Base-by-base conservation (phyloP, 2,329 filamentous ascomycete species). In the Botrytis cinerea region DNA sequence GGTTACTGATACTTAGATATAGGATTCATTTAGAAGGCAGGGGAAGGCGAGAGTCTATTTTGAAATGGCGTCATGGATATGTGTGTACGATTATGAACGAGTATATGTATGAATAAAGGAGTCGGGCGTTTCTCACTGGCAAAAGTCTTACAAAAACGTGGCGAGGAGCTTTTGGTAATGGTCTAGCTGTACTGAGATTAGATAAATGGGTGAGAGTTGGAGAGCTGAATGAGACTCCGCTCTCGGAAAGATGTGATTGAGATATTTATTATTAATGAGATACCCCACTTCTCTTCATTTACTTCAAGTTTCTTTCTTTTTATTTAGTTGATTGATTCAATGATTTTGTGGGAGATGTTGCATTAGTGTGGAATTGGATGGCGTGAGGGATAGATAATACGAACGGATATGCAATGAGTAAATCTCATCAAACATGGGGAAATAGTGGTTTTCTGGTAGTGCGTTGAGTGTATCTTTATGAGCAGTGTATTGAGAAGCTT, bases 81-180 rank as follows among this genome's bases (percentile, higher is more conserved):
- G 48, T 57, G 35, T 68, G 66, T 68, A 68, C 20, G 66, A 68
- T 14, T 68, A 68, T 32, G 51, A 57, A 68, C 32, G 51, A 57
- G 51, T 32, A 28, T 68, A 38, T 57, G 54, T 22, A 38, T 57
- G 18, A 57, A 68, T n/a, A 18, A 57, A 43, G 48, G 48, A 32
- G 66, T 68, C 28, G 35, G 66, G 66, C 16, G 66, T 43, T 68
- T 68, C 18, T 9, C 7, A 6, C n/a, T 22, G 5, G 9, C 35
- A 57, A 68, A 57, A 57, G 48, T 57, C 48, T 43, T 68, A 43
- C 10, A 43, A 57, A 28, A 57, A 20, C 18, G 38, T 57, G n/a
- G 35, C 40, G 22, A 18, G 14, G 46, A 66, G 40, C 10, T 57
- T 68, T 57, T 43, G 35, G 18, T n/a, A 25, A 57, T 43, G 22